These are phyloP conservation scores for Exsudoporus floridanus DNA, from an alignment of 1,284 basidiomycete genomes.

Conservation along the genomic window DNA sequence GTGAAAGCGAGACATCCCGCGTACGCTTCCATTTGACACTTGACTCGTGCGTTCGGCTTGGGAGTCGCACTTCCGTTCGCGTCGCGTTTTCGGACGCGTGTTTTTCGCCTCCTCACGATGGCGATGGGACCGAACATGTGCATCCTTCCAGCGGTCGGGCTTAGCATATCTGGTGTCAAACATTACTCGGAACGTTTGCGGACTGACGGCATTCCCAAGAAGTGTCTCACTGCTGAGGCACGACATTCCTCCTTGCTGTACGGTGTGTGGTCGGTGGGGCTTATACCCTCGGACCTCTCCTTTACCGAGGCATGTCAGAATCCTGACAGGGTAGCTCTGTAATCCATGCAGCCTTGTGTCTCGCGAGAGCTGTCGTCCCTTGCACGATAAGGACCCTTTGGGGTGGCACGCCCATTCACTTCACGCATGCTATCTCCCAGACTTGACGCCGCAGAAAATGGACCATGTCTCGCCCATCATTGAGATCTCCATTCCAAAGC, in stretches of 20 bases:
- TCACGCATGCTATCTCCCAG: not conserved
- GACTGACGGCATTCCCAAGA: constrained; percentile 15
- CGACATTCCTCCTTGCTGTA: not conserved
- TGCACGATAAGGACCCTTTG: not conserved
- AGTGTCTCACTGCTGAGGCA: constrained; percentile 1
- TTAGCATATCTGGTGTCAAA: constrained; percentile 1
- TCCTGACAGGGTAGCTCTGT: not conserved
- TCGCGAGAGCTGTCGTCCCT: not conserved
- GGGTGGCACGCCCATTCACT: not conserved
- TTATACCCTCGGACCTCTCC: not conserved
- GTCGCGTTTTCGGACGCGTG: not conserved
- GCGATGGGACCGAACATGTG: constrained; percentile 1
- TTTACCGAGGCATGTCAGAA: constrained; percentile 4
- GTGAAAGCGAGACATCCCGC: not conserved
- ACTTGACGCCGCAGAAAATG: not conserved
- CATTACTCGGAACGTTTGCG: not conserved
- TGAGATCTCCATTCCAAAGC: not conserved
- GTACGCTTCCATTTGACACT: not conserved
- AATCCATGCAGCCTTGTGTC: not conserved
- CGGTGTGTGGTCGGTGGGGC: not conserved
- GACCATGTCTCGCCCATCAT: not conserved
- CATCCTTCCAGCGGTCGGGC: not conserved
- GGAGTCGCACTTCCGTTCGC: not conserved
- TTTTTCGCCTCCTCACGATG: not conserved
- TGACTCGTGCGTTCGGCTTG: not conserved